Conservation (phyloP, 2,329 filamentous ascomycete genomes). For the Cadophora malorum region DNA sequence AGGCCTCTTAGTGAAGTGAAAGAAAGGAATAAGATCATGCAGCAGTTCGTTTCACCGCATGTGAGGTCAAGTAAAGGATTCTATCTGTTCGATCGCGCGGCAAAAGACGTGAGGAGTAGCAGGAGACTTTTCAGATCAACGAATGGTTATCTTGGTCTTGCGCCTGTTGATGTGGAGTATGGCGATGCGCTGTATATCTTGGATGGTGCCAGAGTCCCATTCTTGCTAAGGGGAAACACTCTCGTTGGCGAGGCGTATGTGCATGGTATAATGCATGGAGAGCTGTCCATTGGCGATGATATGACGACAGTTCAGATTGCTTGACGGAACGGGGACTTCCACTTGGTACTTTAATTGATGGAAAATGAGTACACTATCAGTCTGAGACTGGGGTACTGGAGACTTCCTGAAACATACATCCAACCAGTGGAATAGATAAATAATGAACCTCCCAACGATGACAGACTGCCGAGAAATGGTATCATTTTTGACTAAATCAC, state of each 20-base stretch:
- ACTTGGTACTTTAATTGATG: background rate
- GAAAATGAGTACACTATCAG: background rate
- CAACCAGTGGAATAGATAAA: background rate
- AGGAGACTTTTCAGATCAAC: constrained; percentile 2
- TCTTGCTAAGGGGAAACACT: background rate
- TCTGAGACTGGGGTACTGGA: background rate
- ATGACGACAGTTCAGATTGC: background rate
- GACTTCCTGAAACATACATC: background rate
- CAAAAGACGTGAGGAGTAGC: constrained; percentile 5
- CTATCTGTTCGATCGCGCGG: constrained; percentile 4
- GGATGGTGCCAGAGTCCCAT: constrained; percentile 7
- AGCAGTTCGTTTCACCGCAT: background rate
- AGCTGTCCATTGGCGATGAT: background rate
- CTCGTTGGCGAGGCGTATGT: constrained; percentile 5
- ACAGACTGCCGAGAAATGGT: constrained; percentile 9
- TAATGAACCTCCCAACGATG: background rate
- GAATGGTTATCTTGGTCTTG: background rate
- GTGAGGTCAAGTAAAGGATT: constrained; percentile 2
- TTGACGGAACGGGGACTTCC: background rate
- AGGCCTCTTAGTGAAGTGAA: background rate
- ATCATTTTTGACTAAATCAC: constrained; percentile 16
- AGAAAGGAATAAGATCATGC: background rate
- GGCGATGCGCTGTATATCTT: constrained; percentile 5
- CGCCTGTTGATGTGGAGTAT: constrained; percentile 1
- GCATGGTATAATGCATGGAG: constrained; percentile 14